phyloP scores from a whole-genome alignment of 176 grass and related monocot genomes.

The Aegilops tauschii region DNA sequence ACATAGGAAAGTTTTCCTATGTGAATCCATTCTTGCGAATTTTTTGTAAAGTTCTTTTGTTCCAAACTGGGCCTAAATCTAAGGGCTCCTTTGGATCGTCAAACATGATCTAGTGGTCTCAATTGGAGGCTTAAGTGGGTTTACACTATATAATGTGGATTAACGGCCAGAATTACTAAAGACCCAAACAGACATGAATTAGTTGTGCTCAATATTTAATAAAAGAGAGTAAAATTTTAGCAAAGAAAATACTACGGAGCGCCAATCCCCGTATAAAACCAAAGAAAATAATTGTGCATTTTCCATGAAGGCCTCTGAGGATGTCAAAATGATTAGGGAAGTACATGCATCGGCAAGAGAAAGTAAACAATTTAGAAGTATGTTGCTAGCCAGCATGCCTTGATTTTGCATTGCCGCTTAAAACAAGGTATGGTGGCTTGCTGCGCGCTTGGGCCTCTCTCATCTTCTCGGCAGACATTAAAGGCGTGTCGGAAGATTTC shows the following conservation, averaged over 20 bases:
- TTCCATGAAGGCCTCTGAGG: not conserved
- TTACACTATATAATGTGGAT: not conserved
- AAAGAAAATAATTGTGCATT: not conserved
- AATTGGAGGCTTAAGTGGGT: not conserved
- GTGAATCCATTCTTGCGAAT: no score
- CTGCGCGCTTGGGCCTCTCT: conserved; percentile 69
- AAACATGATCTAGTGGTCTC: no score
- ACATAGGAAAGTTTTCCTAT: no score
- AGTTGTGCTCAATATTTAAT: not conserved
- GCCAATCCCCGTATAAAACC: not conserved
- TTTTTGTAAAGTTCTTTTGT: no score
- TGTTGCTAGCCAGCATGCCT: conserved; percentile 35
- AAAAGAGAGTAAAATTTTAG: not conserved
- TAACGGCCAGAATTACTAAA: not conserved
- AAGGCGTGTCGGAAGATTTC: conserved; percentile 70
- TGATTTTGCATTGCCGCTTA: conserved; percentile 72
- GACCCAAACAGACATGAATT: not conserved
- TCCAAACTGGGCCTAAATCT: no score
- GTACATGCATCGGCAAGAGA: no score
- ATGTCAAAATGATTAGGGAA: not conserved
- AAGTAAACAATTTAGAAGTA: not conserved
- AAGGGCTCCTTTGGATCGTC: no score
- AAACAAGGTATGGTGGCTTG: conserved; percentile 70
- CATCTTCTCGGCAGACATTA: conserved; percentile 76
- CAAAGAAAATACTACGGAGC: not conserved